These are phyloP conservation scores for Leptographium galeiforme DNA, from an alignment of 2,329 filamentous ascomycete genomes.

Conservation along the genomic window DNA sequence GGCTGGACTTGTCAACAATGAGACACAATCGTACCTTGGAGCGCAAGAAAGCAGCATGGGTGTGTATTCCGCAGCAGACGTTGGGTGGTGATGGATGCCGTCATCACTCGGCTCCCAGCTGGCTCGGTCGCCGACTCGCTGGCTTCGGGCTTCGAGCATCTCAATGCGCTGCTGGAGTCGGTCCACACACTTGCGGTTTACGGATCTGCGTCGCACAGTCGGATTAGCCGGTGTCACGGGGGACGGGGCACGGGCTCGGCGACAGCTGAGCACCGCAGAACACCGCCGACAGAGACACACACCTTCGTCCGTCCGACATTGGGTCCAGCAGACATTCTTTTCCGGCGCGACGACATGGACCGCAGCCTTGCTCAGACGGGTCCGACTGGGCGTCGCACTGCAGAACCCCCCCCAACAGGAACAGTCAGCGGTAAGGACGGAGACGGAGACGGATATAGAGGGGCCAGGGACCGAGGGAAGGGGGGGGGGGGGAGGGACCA, in stretches of 20 bases:
- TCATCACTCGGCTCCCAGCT: background rate
- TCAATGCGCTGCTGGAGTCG: slow-evolving; percentile 5
- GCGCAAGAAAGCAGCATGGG: background rate
- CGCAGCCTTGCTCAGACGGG: background rate
- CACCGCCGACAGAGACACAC: background rate
- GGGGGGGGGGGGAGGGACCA: background rate
- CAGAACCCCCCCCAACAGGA: background rate
- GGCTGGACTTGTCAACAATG: background rate
- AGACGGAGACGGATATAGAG: background rate
- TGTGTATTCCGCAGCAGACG: background rate
- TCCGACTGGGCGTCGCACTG: slow-evolving; percentile 4
- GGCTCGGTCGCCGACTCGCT: background rate
- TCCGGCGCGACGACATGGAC: slow-evolving; percentile 3
- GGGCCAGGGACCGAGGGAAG: background rate
- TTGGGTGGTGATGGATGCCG: background rate
- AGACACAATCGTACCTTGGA: background rate
- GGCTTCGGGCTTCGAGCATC: slow-evolving; percentile 1
- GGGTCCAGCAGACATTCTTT: slow-evolving; percentile 3
- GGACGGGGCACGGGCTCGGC: background rate
- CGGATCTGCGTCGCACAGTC: background rate
- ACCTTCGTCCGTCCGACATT: slow-evolving; percentile 4
- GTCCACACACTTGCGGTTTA: slow-evolving; percentile 3
- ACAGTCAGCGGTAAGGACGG: background rate
- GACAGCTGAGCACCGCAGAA: background rate
- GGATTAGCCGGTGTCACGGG: background rate